phyloP scores from a whole-genome alignment of 2,329 filamentous ascomycete genomes.

The Trichothecium roseum region DNA sequence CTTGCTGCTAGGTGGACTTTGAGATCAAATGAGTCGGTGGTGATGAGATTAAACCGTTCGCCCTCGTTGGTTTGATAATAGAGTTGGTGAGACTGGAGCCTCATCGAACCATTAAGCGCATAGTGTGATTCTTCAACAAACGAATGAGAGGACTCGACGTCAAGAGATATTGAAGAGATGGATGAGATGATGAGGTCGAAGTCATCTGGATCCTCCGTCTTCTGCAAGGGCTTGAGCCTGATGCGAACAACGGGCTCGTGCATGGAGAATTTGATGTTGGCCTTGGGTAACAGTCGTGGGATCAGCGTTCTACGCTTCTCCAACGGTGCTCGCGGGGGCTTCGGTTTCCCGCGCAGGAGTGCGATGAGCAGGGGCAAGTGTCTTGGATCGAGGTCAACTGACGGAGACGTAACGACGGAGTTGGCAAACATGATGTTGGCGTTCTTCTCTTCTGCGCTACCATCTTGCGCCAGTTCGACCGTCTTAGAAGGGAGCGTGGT shows the following conservation, averaged over 20 bases:
- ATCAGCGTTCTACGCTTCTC: slow-evolving; percentile 58
- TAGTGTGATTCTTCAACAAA: slow-evolving; percentile 77
- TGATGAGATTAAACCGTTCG: slow-evolving; percentile 74
- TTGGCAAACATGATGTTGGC: slow-evolving; percentile 96
- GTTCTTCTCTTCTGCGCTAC: slow-evolving; percentile 72
- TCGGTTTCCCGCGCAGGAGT: slow-evolving; percentile 50
- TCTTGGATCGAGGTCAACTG: slow-evolving; percentile 82
- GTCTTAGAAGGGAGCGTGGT: slow-evolving; percentile 94
- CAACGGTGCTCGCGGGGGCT: slow-evolving; percentile 20
- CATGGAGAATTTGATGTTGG: slow-evolving; percentile 89
- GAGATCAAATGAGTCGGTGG: slow-evolving; percentile 79
- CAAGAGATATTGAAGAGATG: slow-evolving; percentile 84
- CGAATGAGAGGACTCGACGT: slow-evolving; percentile 93
- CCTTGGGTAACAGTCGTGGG: slow-evolving; percentile 85
- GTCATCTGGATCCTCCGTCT: slow-evolving; percentile 57
- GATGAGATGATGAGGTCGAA: slow-evolving; percentile 94
- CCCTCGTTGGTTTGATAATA: slow-evolving; percentile 89
- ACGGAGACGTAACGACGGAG: slow-evolving; percentile 90
- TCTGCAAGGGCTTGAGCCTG: slow-evolving; percentile 68
- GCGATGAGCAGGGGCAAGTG: slow-evolving; percentile 80
- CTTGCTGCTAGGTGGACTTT: slow-evolving; percentile 77
- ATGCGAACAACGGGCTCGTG: slow-evolving; percentile 93
- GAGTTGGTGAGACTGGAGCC: slow-evolving; percentile 75
- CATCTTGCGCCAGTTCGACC: slow-evolving; percentile 65
- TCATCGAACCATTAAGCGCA: slow-evolving; percentile 69